phyloP scores from a whole-genome alignment of 371 early-diverging fungal species.

The Mucor circinelloides region DNA sequence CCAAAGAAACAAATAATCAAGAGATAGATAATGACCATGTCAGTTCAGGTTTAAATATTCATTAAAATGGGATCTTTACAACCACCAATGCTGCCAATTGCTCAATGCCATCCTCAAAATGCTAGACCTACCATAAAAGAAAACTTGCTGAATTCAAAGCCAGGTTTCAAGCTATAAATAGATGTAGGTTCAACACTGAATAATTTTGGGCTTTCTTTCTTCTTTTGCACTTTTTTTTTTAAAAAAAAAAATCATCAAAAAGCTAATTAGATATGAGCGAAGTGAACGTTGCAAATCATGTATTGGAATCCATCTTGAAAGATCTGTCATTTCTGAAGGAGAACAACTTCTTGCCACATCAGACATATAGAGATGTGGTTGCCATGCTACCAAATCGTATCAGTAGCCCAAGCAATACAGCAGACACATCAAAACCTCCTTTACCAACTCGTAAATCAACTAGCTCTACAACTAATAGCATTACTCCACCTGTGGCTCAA shows the following conservation, averaged over 20 bases:
- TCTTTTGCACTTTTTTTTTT: conserved; percentile 1
- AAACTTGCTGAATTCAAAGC: background rate
- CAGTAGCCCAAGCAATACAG: background rate
- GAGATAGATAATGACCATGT: background rate
- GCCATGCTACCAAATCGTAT: conserved; percentile 35
- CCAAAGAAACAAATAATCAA: background rate
- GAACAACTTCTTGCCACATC: conserved; percentile 32
- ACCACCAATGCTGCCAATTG: background rate
- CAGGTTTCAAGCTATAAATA: background rate
- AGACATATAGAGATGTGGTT: conserved; percentile 41
- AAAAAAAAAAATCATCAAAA: no score
- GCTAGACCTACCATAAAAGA: background rate
- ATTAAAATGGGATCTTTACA: background rate
- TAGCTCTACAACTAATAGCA: background rate
- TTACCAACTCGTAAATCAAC: conserved; percentile 47
- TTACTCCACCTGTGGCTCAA: conserved; percentile 10
- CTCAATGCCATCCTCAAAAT: background rate
- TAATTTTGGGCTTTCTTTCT: background rate
- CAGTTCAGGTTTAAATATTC: background rate
- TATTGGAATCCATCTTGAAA: conserved; percentile 45
- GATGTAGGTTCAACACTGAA: background rate
- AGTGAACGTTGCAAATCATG: conserved; percentile 37
- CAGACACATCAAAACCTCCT: conserved; percentile 28
- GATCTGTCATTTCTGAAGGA: conserved; percentile 48
- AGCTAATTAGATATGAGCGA: conserved; percentile 18